Evolutionary conservation across 192 early-diverging fungal genomes (phyloP).

Genomic region (Umbelopsis vinacea): DNA sequence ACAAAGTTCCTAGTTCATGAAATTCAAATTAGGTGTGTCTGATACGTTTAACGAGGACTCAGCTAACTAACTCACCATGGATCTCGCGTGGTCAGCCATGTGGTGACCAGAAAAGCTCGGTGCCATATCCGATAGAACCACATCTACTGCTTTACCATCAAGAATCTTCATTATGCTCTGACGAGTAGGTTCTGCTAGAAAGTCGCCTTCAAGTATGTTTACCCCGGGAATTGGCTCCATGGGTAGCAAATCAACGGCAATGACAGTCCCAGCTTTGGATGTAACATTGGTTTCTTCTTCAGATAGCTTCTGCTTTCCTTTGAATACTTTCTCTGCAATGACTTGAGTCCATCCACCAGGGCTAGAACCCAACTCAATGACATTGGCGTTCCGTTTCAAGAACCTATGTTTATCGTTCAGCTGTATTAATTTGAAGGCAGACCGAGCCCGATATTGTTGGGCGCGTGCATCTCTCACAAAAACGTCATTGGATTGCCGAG

Average conservation of each 20-base stretch:
- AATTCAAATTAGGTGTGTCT: neutral
- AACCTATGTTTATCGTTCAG: slow-evolving; percentile 55
- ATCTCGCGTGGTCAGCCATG: slow-evolving; percentile 65
- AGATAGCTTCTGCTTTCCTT: slow-evolving; percentile 3
- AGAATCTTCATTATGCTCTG: slow-evolving; percentile 39
- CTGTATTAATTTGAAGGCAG: slow-evolving; percentile 75
- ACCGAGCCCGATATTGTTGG: slow-evolving; percentile 70
- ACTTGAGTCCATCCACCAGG: slow-evolving; percentile 87
- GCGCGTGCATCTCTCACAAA: slow-evolving; percentile 61
- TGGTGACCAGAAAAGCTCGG: slow-evolving; percentile 78
- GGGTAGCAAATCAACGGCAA: slow-evolving; percentile 74
- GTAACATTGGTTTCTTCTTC: neutral
- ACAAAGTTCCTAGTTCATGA: slow-evolving; percentile 56
- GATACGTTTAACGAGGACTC: neutral
- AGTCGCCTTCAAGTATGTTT: slow-evolving; percentile 69
- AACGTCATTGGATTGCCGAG: slow-evolving; percentile 68
- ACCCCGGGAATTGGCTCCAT: slow-evolving; percentile 72
- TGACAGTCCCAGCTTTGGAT: slow-evolving; percentile 46
- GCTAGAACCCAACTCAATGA: slow-evolving; percentile 70
- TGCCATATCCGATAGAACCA: slow-evolving; percentile 77
- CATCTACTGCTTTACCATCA: slow-evolving; percentile 43
- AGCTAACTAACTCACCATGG: slow-evolving; percentile 46
- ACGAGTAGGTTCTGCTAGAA: slow-evolving; percentile 52
- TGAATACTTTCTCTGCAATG: slow-evolving; percentile 46
- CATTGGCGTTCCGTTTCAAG: slow-evolving; percentile 28